phyloP scores from a whole-genome alignment of 176 grass and related monocot genomes.

The Aechmea fasciata region DNA sequence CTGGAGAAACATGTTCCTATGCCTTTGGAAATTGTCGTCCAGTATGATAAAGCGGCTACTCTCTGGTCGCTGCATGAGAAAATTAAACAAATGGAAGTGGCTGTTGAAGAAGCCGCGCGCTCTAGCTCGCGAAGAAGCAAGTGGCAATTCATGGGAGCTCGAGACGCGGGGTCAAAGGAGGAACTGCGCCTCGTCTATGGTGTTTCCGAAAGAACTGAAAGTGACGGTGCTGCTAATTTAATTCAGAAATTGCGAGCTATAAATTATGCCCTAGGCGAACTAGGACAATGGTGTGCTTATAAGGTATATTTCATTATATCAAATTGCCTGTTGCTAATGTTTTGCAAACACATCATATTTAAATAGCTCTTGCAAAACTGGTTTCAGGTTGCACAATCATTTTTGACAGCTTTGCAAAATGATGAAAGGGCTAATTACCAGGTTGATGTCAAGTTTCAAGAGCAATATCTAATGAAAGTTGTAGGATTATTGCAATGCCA shows the following conservation, averaged over 20 bases:
- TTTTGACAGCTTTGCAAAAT: slow-evolving; percentile 87
- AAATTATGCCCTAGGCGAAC: slow-evolving; percentile 95
- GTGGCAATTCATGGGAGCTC: slow-evolving; percentile 99
- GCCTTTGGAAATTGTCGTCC: slow-evolving; percentile 69
- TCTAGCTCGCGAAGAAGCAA: slow-evolving; percentile 88
- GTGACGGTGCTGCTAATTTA: slow-evolving; percentile 98
- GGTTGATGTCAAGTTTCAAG: slow-evolving; percentile 97
- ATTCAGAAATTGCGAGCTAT: slow-evolving; percentile 94
- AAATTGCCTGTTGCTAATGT: neutral
- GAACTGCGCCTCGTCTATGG: slow-evolving; percentile 96
- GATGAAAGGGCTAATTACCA: slow-evolving; percentile 98
- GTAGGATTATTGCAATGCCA: slow-evolving; percentile 79
- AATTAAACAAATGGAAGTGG: slow-evolving; percentile 84
- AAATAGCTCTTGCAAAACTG: slow-evolving; percentile 14
- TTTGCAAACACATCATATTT: neutral
- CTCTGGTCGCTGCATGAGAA: slow-evolving; percentile 81
- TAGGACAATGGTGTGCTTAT: slow-evolving; percentile 97
- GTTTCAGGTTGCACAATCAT: slow-evolving; percentile 83
- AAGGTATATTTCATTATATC: slow-evolving; percentile 42
- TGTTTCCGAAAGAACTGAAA: slow-evolving; percentile 97
- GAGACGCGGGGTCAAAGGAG: slow-evolving; percentile 91
- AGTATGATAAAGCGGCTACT: slow-evolving; percentile 92
- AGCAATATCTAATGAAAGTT: slow-evolving; percentile 86
- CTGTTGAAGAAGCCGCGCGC: slow-evolving; percentile 74
- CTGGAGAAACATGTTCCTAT: slow-evolving; percentile 98